These are phyloP conservation scores for Trametopsis cervina DNA, from an alignment of 768 basidiomycete genomes.

Conservation along the genomic window DNA sequence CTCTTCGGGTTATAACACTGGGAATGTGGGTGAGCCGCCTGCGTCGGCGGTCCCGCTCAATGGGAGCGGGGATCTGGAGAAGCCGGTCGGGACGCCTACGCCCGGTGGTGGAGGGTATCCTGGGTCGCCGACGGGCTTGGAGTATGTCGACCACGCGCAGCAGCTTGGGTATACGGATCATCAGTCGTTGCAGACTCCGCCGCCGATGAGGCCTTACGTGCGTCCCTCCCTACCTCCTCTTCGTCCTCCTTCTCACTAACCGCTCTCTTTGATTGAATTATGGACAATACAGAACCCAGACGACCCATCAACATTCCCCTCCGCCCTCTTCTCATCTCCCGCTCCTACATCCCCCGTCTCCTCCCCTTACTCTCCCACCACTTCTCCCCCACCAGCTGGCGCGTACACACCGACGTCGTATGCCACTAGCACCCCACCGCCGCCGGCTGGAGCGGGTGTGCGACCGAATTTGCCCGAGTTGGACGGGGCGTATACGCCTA, in stretches of 20 bases:
- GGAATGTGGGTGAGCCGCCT: background rate
- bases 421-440: too few relatives aligned
- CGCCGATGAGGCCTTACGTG: constrained; percentile 4
- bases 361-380: background rate
- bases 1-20: background rate
- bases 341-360: background rate
- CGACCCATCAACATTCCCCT: constrained; percentile 10
- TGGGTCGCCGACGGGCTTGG: background rate
- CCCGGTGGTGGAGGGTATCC: background rate
- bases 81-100: constrained; percentile 5
- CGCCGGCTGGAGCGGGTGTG: too few relatives aligned
- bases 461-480: too few relatives aligned
- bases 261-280: background rate
- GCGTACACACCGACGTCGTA: too few relatives aligned
- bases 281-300: constrained; percentile 4
- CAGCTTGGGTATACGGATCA: background rate
- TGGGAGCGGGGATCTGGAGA: too few relatives aligned
- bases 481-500: too few relatives aligned
- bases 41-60: constrained; percentile 2
- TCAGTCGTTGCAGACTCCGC: background rate
- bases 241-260: background rate
- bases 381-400: background rate
- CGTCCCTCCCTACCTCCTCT: background rate
- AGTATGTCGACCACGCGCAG: background rate
- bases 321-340: too few relatives aligned